Evolutionary conservation across 2,329 filamentous ascomycete species (phyloP).

Genomic region (Xylariales sp.): DNA sequence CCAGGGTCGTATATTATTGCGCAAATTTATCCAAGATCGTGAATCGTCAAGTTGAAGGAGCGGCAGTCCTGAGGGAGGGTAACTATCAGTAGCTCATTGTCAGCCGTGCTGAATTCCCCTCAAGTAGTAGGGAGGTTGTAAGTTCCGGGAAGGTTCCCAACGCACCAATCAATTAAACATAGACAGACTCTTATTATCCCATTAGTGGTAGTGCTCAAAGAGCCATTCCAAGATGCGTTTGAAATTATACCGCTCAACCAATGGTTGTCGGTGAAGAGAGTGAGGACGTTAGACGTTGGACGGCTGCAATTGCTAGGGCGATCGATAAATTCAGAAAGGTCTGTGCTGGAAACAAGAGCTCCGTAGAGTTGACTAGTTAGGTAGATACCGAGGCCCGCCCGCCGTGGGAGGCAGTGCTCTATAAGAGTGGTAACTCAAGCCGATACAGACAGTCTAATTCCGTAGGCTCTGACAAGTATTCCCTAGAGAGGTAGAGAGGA

Average conservation of each 20-base stretch:
- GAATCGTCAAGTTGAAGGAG: constrained; percentile 5
- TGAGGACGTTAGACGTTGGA: constrained; percentile 5
- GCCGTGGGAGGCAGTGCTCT: constrained; percentile 1
- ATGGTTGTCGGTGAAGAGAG: not conserved
- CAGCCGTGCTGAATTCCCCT: not conserved
- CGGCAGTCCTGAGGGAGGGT: not conserved
- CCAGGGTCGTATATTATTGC: constrained; percentile 17
- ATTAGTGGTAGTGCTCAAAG: not conserved
- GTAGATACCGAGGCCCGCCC: not conserved
- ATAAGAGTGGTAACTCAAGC: not conserved
- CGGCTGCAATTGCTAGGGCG: constrained; percentile 2
- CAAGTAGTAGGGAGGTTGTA: not conserved
- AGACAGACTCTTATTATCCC: not conserved
- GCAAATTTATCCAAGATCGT: constrained; percentile 12
- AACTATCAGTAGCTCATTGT: constrained; percentile 2
- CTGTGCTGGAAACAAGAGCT: constrained; percentile 6
- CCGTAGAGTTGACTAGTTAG: not conserved
- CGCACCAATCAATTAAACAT: constrained; percentile 5
- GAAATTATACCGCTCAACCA: not conserved
- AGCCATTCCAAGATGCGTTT: not conserved
- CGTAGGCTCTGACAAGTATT: not conserved
- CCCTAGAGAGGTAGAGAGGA: not conserved
- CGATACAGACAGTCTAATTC: not conserved
- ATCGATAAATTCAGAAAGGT: constrained; percentile 8
- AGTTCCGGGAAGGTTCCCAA: constrained; percentile 1